Evolutionary conservation across 2,329 filamentous ascomycete genomes (phyloP).

Genomic region (Ceratocystis cacaofunesta): DNA sequence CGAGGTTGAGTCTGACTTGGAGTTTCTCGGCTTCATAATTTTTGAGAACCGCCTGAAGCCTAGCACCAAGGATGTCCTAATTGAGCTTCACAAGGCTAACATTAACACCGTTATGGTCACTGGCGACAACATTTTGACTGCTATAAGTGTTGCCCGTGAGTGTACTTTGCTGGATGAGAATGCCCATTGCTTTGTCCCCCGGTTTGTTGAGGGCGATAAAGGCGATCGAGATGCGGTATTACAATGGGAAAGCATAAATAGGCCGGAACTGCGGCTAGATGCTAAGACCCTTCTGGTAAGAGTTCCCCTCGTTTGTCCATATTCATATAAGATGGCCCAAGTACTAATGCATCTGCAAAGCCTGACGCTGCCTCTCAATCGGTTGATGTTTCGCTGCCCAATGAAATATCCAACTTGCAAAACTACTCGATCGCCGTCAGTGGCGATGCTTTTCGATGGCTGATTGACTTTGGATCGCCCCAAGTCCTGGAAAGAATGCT

Average conservation of each 20-base stretch:
- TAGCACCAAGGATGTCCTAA: slow-evolving; percentile 64
- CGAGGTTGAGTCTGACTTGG: slow-evolving; percentile 68
- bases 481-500: slow-evolving; percentile 75
- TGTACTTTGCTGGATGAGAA: slow-evolving; percentile 67
- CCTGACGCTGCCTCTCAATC: slow-evolving; percentile 57
- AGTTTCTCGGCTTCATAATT: slow-evolving; percentile 91
- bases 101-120: slow-evolving; percentile 94
- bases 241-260: slow-evolving; percentile 90
- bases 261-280: slow-evolving; percentile 53
- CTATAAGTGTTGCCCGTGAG: slow-evolving; percentile 86
- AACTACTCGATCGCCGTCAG: slow-evolving; percentile 83
- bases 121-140: slow-evolving; percentile 92
- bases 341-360: slow-evolving; percentile 25
- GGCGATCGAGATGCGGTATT: slow-evolving; percentile 42
- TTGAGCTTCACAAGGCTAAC: slow-evolving; percentile 66
- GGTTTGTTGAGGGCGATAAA: slow-evolving; percentile 54
- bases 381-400: slow-evolving; percentile 69
- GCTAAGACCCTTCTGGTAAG: slow-evolving; percentile 56
- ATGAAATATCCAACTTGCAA: slow-evolving; percentile 63
- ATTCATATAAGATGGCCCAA: background rate
- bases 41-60: slow-evolving; percentile 98
- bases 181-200: slow-evolving; percentile 84
- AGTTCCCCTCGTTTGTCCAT: background rate
- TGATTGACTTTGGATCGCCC: slow-evolving; percentile 78
- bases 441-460: slow-evolving; percentile 92